Evolutionary conservation across 2,329 filamentous ascomycete genomes (phyloP).

Genomic region (Trichophyton rubrum): DNA sequence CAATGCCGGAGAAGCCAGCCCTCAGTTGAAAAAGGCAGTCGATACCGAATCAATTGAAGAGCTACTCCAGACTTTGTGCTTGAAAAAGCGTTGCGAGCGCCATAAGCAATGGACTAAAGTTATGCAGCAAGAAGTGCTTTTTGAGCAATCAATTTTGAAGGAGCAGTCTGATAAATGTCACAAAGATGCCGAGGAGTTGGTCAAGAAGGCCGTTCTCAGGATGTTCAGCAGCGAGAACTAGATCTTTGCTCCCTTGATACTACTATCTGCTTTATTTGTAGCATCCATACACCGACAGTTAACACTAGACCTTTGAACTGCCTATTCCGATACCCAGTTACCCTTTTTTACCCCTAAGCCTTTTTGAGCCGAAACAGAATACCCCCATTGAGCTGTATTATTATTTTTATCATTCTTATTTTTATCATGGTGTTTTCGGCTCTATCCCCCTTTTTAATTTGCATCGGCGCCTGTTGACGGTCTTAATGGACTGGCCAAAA

Average conservation of each 20-base stretch:
- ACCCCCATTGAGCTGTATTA: background rate
- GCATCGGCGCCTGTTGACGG: background rate
- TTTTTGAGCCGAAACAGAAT: background rate
- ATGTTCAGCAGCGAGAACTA: conserved; percentile 22
- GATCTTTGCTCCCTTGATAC: background rate
- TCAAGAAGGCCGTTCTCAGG: conserved; percentile 34
- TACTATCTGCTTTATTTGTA: no score
- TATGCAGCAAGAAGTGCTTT: conserved; percentile 33
- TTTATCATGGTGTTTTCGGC: background rate
- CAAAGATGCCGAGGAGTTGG: conserved; percentile 30
- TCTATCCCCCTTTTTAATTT: background rate
- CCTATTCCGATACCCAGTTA: background rate
- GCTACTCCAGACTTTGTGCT: conserved; percentile 33
- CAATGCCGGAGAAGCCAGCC: conserved; percentile 16
- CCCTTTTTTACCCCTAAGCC: background rate
- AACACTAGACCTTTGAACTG: background rate
- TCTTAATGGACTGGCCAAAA: background rate
- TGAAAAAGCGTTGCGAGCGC: conserved; percentile 37
- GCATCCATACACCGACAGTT: background rate
- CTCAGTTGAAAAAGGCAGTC: conserved; percentile 23
- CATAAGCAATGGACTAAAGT: conserved; percentile 39
- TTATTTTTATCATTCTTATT: background rate
- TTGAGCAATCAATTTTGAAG: conserved; percentile 31
- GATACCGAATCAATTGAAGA: conserved; percentile 19
- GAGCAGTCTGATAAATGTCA: conserved; percentile 30